phyloP scores from a whole-genome alignment of 305 asterid genomes.

The Salvia sclarea region DNA sequence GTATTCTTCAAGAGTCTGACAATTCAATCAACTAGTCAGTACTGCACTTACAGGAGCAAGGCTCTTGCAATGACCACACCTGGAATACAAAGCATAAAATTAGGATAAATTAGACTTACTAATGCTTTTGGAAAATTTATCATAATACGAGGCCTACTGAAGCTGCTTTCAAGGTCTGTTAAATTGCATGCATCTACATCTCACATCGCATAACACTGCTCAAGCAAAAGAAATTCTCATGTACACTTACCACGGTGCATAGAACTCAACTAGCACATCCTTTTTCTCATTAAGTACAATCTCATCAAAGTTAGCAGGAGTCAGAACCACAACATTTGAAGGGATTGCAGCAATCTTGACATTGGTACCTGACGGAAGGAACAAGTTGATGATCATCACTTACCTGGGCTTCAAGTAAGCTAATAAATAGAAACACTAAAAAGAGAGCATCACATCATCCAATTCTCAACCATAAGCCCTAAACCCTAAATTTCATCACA shows the following conservation, averaged over 20 bases:
- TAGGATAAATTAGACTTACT: not conserved
- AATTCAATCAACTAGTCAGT: conserved; percentile 26
- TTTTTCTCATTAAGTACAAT: conserved; percentile 73
- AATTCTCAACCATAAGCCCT: conserved; percentile 13
- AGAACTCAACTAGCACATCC: conserved; percentile 85
- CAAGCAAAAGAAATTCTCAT: not conserved
- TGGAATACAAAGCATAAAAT: conserved; percentile 38
- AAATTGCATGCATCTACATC: conserved; percentile 4
- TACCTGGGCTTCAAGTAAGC: not conserved
- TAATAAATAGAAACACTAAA: conserved; percentile 11
- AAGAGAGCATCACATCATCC: not conserved
- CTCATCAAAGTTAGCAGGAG: conserved; percentile 69
- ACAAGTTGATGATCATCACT: conserved; percentile 8
- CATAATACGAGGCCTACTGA: not conserved
- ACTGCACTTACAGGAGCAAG: conserved; percentile 90
- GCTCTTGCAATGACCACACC: conserved; percentile 97
- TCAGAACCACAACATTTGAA: conserved; percentile 72
- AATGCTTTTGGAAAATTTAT: not conserved
- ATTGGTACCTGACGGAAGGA: conserved; percentile 66
- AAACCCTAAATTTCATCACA: not conserved
- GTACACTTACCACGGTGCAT: conserved; percentile 84
- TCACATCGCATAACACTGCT: conserved; percentile 9
- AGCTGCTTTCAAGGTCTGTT: not conserved
- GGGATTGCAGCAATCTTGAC: conserved; percentile 82
- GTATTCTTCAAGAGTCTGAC: conserved; percentile 20